Conservation (phyloP, 106 monocot genomes). For the Agapanthus africanus region DNA sequence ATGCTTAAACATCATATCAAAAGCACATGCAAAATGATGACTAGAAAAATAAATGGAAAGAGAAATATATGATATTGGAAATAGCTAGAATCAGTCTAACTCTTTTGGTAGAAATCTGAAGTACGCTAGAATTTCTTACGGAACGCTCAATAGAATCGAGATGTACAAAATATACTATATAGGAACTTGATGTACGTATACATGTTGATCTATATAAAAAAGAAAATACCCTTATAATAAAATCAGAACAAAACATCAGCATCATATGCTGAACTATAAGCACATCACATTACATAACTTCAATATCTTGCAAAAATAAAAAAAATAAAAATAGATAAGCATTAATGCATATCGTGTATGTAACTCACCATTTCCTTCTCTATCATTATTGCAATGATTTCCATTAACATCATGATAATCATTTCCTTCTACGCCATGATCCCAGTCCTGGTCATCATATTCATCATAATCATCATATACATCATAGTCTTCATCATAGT, state of each 20-base stretch:
- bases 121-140: no score
- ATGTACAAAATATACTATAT: no score
- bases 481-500: slow-evolving; percentile 51
- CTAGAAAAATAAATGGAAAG: no score
- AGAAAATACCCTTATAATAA: no score
- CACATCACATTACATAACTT: not conserved
- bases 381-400: not conserved
- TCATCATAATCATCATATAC: slow-evolving; percentile 50
- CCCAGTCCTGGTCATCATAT: slow-evolving; percentile 22
- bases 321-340: not conserved
- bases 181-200: no score
- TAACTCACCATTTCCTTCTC: slow-evolving; percentile 2
- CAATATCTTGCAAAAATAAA: not conserved
- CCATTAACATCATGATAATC: slow-evolving; percentile 17
- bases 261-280: not conserved
- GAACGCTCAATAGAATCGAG: no score
- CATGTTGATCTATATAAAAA: no score
- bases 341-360: not conserved
- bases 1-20: no score
- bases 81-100: no score
- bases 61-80: no score
- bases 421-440: slow-evolving; percentile 17
- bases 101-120: no score
- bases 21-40: no score
- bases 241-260: not conserved